A percentile compares a stretch with the other conserved stretches of the same genome.
These are phyloP conservation scores for Mycena rosella DNA, from an alignment of 768 basidiomycete species.

Conservation along the genomic window DNA sequence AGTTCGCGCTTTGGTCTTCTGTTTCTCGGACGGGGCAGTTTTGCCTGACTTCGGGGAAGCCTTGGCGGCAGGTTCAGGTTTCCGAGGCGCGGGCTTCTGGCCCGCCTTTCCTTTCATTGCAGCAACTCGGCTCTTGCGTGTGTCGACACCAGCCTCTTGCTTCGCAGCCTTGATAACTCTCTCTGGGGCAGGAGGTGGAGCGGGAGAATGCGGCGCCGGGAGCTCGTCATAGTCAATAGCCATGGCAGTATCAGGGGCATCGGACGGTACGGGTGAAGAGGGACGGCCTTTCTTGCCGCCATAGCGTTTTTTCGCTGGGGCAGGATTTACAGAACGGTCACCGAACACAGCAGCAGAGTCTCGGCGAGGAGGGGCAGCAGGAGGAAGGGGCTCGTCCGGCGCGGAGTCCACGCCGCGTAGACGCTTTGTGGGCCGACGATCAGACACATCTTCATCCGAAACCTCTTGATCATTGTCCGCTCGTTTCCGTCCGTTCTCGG, in stretches of 20 bases:
- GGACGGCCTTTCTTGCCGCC: slow-evolving; percentile 46
- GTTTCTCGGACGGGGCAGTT: slow-evolving; percentile 6
- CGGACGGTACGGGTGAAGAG: slow-evolving; percentile 44
- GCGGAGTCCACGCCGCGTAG: slow-evolving; percentile 7
- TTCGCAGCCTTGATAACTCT: slow-evolving; percentile 12
- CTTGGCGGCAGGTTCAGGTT: slow-evolving; percentile 25
- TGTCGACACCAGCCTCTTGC: slow-evolving; percentile 6
- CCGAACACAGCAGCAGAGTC: slow-evolving; percentile 23
- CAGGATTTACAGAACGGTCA: slow-evolving; percentile 21
- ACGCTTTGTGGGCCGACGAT: slow-evolving; percentile 29
- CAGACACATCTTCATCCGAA: slow-evolving; percentile 10
- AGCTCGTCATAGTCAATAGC: slow-evolving; percentile 49
- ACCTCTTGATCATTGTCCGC: slow-evolving; percentile 13
- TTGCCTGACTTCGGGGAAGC: slow-evolving; percentile 28
- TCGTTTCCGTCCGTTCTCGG: slow-evolving; percentile 16
- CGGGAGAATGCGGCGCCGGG: slow-evolving; percentile 36
- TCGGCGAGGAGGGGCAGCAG: slow-evolving; percentile 1
- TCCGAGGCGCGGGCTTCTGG: slow-evolving; percentile 36
- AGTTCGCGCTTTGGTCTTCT: slow-evolving; percentile 13
- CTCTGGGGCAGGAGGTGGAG: neutral
- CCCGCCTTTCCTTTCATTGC: slow-evolving; percentile 49
- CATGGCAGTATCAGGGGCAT: slow-evolving; percentile 31
- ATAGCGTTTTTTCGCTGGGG: slow-evolving; percentile 45
- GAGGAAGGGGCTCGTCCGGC: slow-evolving; percentile 5
- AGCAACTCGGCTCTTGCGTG: slow-evolving; percentile 37